Conservation (phyloP, 2,329 filamentous ascomycete species). For the Calonectria pseudoturangicola region DNA sequence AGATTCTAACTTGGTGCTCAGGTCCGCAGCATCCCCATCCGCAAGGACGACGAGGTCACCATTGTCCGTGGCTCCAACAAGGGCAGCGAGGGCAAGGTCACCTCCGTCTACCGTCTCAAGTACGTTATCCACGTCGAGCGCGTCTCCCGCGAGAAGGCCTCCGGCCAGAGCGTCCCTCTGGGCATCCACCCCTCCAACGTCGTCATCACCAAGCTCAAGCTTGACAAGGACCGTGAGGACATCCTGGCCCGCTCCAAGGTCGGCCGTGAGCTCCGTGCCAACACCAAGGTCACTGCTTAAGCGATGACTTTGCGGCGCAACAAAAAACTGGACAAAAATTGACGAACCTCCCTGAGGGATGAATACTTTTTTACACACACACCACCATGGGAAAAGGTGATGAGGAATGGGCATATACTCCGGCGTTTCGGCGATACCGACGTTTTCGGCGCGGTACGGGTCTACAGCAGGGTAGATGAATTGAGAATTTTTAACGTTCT, state of each 20-base stretch:
- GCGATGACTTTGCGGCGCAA: slow-evolving; percentile 46
- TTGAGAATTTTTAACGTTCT: slow-evolving; percentile 69
- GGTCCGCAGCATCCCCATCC: slow-evolving; percentile 97
- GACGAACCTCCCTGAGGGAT: slow-evolving; percentile 49
- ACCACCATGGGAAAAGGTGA: slow-evolving; percentile 52
- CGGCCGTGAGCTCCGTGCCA: slow-evolving; percentile 85
- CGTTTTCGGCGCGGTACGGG: slow-evolving; percentile 55
- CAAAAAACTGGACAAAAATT: slow-evolving; percentile 47
- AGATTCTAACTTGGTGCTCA: slow-evolving; percentile 58
- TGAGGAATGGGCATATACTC: slow-evolving; percentile 63
- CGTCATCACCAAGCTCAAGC: slow-evolving; percentile 98
- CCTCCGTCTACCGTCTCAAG: slow-evolving; percentile 98
- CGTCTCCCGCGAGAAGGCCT: slow-evolving; percentile 96
- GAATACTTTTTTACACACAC: slow-evolving; percentile 50
- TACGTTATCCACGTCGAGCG: slow-evolving; percentile 98
- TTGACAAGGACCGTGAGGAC: slow-evolving; percentile 94
- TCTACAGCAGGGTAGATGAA: slow-evolving; percentile 64
- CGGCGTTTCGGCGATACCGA: slow-evolving; percentile 61
- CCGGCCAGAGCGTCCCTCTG: slow-evolving; percentile 95
- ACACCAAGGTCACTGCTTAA: slow-evolving; percentile 80
- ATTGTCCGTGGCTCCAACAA: slow-evolving; percentile 96
- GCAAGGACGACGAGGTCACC: slow-evolving; percentile 97
- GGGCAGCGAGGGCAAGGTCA: slow-evolving; percentile 98
- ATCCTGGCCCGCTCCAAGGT: slow-evolving; percentile 90
- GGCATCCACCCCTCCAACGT: slow-evolving; percentile 98